These are phyloP conservation scores for Neopestalotiopsis clavispora DNA, from an alignment of 2,329 filamentous ascomycete species.

Conservation along the genomic window DNA sequence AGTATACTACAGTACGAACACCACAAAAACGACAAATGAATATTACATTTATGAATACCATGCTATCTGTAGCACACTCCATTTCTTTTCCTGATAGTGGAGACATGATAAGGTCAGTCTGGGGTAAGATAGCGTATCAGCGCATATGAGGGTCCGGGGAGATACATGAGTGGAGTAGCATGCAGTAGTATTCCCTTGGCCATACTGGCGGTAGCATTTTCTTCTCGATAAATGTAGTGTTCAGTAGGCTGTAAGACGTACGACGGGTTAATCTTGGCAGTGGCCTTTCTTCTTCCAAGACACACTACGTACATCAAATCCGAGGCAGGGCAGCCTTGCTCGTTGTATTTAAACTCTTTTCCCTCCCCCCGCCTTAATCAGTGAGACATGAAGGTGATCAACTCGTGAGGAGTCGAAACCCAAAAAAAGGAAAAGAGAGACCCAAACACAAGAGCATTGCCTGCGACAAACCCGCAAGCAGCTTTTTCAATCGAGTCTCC, in stretches of 20 bases:
- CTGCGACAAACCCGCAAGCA: neutral
- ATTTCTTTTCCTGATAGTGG: conserved; percentile 1
- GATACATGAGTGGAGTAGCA: neutral
- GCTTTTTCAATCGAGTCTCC: neutral
- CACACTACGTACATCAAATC: neutral
- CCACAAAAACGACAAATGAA: conserved; percentile 11
- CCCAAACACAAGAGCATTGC: neutral
- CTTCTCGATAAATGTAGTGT: too few relatives aligned
- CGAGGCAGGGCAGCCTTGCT: neutral
- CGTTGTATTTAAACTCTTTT: neutral
- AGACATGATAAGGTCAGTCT: conserved; percentile 9
- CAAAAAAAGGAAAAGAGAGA: neutral
- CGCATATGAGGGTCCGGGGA: neutral
- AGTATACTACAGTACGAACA: neutral
- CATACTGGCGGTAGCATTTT: neutral
- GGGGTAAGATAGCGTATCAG: conserved; percentile 12
- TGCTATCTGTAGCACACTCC: conserved; percentile 1
- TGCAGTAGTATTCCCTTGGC: too few relatives aligned
- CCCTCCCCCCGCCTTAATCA: neutral
- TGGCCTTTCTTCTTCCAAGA: neutral
- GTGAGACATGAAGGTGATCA: neutral
- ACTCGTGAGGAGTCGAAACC: neutral
- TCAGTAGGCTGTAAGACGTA: neutral
- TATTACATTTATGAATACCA: conserved; percentile 6
- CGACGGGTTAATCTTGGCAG: neutral